Conservation (phyloP, 2,329 filamentous ascomycete genomes). For the Arthrobotrys conoides region DNA sequence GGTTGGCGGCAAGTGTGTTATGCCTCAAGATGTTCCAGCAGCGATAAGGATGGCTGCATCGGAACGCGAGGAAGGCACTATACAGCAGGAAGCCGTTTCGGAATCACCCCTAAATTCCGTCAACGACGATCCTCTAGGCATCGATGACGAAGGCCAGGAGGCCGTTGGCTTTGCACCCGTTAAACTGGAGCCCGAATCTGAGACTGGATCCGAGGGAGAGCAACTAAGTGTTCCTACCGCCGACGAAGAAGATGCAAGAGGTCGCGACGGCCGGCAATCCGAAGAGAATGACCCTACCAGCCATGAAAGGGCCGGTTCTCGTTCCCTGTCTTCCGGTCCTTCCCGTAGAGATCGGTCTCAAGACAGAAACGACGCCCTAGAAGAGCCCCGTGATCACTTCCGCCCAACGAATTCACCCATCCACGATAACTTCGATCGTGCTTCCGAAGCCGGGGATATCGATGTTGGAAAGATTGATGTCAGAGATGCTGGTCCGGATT, state of each 20-base stretch:
- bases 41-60: slow-evolving; percentile 50
- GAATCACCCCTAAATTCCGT: not conserved
- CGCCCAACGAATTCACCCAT: slow-evolving; percentile 26
- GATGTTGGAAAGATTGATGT: slow-evolving; percentile 45
- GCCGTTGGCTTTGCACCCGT: slow-evolving; percentile 1
- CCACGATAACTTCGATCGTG: slow-evolving; percentile 45
- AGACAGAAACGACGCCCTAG: slow-evolving; percentile 26
- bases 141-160: not conserved
- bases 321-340: slow-evolving; percentile 27
- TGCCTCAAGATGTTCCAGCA: slow-evolving; percentile 50
- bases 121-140: not conserved
- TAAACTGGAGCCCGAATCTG: not conserved
- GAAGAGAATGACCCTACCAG: slow-evolving; percentile 8
- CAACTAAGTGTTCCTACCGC: not conserved
- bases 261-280: slow-evolving; percentile 12
- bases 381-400: slow-evolving; percentile 44
- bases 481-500: slow-evolving; percentile 47
- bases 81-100: not conserved
- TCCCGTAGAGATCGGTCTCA: slow-evolving; percentile 29
- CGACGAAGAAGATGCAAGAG: slow-evolving; percentile 16
- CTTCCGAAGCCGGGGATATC: slow-evolving; percentile 55
- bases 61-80: slow-evolving; percentile 27
- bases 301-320: slow-evolving; percentile 40
- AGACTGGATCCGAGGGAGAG: not conserved
- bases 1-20: slow-evolving; percentile 55